Base-by-base conservation (phyloP, 768 basidiomycete species). In the Termitomyces sp. region DNA sequence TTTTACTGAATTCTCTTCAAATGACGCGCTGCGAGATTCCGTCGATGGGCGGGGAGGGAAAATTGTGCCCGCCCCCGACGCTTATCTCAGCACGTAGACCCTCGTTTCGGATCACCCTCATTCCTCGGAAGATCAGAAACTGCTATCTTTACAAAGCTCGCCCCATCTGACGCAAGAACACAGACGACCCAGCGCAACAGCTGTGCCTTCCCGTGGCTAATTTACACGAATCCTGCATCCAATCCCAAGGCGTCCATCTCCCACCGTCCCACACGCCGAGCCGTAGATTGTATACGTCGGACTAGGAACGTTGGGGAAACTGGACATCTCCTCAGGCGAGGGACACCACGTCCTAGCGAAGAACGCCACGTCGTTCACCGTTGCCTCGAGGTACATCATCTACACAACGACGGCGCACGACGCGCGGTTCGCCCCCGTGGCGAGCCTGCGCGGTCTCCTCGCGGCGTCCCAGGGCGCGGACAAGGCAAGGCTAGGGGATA, bases 351-450 rank as follows among this genome's bases (percentile, higher is more conserved):
- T 73, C 1, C 67, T 91, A 4, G 78, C 83, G 1, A 69, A 74
- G 3, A 87, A 82, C 58, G 82, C 71, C 20, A 91, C 86, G 14
- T 96, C 95, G 0, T 92, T 93, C 71, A 80, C 82, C 18, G 59
- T 88, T 13, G 80, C 88, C 0, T 84, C 90, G 1, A 83, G 84
- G 20, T 95, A 91, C 69, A 74, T 96, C 35, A 87, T 95, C 57
- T 96, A 85, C 73, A 93, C 91, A 0, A 92, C 93, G 0, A 85
- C 84, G 7, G 74, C 89, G 0, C 96, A 98, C 67, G 87, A 91
- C 32, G 87, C 84, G 2, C 80, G 83, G 41, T 98, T 94, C 65
- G 82, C 83, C 1, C 87, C 91, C 3, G 64, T 90, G 4, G 61
- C 62, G 9, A 66, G 69, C 4, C 59, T 77, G 26, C 64, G 63